Conservation (phyloP, 2,329 filamentous ascomycete species). For the Xylaria sp. region DNA sequence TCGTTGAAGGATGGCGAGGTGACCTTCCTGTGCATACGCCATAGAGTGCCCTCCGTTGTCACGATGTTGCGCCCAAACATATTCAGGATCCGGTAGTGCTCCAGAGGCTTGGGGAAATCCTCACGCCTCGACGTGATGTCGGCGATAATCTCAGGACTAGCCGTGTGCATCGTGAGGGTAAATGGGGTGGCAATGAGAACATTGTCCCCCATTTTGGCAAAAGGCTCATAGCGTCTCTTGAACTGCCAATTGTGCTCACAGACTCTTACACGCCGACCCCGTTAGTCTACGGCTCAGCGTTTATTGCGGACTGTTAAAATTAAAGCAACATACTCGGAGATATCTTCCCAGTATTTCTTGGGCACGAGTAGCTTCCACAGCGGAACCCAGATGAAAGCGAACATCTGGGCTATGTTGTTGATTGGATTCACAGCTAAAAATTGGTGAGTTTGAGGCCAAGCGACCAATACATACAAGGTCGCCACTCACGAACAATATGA, state of each 20-base stretch:
- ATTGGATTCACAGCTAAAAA: conserved; percentile 55
- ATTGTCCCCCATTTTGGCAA: conserved; percentile 64
- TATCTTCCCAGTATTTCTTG: conserved; percentile 59
- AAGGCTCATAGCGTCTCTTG: conserved; percentile 59
- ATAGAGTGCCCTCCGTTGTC: conserved; percentile 69
- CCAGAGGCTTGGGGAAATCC: conserved; percentile 73
- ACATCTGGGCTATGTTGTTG: conserved; percentile 60
- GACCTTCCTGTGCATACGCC: conserved; percentile 76
- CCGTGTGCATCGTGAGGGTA: conserved; percentile 58
- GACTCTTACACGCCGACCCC: conserved; percentile 24
- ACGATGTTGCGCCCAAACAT: conserved; percentile 76
- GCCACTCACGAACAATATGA: conserved; percentile 57
- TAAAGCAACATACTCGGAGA: conserved; percentile 60
- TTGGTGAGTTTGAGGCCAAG: conserved; percentile 10
- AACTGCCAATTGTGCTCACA: conserved; percentile 66
- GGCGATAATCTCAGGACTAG: conserved; percentile 67
- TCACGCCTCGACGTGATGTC: conserved; percentile 70
- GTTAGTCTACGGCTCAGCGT: conserved; percentile 7
- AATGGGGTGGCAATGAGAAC: conserved; percentile 67
- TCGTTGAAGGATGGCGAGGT: conserved; percentile 77
- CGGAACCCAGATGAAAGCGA: conserved; percentile 58
- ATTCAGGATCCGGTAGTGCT: conserved; percentile 63
- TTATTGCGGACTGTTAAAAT: neutral
- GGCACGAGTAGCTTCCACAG: conserved; percentile 60
- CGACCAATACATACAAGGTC: neutral